phyloP scores from a whole-genome alignment of 139 green algal genomes.

The Nannochloris sp. region DNA sequence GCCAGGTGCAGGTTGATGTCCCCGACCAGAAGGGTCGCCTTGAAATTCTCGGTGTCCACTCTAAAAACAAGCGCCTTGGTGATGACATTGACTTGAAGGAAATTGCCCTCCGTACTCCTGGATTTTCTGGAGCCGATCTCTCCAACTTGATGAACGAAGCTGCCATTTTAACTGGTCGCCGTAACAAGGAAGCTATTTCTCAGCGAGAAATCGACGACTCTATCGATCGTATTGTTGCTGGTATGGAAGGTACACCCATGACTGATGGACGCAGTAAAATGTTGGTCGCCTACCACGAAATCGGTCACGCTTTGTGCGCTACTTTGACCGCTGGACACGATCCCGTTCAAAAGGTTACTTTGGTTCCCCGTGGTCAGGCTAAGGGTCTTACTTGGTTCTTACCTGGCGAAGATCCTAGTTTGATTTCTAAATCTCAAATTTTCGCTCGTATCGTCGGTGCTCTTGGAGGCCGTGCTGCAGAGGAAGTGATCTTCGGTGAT shows the following conservation, averaged over 20 bases:
- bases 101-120: slow-evolving; percentile 87
- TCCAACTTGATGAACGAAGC: slow-evolving; percentile 99
- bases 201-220: slow-evolving; percentile 92
- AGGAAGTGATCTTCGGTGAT: slow-evolving; percentile 96
- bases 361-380: slow-evolving; percentile 95
- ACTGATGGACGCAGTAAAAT: slow-evolving; percentile 95
- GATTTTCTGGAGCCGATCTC: slow-evolving; percentile 85
- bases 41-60: slow-evolving; percentile 93
- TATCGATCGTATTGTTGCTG: slow-evolving; percentile 92
- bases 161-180: slow-evolving; percentile 91
- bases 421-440: slow-evolving; percentile 97
- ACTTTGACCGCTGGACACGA: slow-evolving; percentile 94
- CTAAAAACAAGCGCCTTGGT: slow-evolving; percentile 88
- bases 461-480: slow-evolving; percentile 90
- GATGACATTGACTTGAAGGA: slow-evolving; percentile 94
- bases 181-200: slow-evolving; percentile 66
- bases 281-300: slow-evolving; percentile 95
- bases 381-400: slow-evolving; percentile 97
- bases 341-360: slow-evolving; percentile 98
- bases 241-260: slow-evolving; percentile 98
- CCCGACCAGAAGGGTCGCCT: slow-evolving; percentile 92
- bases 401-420: slow-evolving; percentile 86
- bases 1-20: slow-evolving; percentile 91
- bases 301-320: slow-evolving; percentile 95
- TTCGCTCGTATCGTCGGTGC: slow-evolving; percentile 94